A percentile compares a stretch with the other conserved stretches of the same genome.
Conservation (phyloP, 192 early-diverging fungal species). For the Gryganskiella cystojenkinii region DNA sequence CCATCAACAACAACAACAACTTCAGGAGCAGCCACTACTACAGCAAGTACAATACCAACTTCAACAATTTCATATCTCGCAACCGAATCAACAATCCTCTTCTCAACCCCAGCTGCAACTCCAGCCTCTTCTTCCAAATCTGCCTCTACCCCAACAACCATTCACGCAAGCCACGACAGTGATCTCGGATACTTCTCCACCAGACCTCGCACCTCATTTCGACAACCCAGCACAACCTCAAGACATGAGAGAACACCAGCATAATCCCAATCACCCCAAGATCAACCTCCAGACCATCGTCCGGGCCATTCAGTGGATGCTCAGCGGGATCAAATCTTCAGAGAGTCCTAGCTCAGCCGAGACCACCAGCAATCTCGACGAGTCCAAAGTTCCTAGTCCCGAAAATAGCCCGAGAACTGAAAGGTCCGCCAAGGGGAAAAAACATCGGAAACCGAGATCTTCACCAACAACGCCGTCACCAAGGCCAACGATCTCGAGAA, state of each 20-base stretch:
- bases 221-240: background rate
- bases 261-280: background rate
- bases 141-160: too few relatives aligned
- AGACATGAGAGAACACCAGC: background rate
- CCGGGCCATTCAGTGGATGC: constrained; percentile 21
- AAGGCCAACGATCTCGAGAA: constrained; percentile 38
- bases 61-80: background rate
- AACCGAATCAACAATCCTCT: background rate
- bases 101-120: background rate
- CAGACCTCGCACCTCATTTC: background rate
- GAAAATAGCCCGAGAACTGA: background rate
- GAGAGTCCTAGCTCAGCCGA: background rate
- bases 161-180: too few relatives aligned
- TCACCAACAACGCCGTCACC: constrained; percentile 2
- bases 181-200: too few relatives aligned
- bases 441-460: background rate
- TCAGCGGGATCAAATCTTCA: background rate
- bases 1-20: background rate
- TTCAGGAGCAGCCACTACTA: background rate
- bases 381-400: background rate
- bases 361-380: background rate
- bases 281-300: constrained; percentile 4
- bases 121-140: too few relatives aligned
- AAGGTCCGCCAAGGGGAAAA: constrained; percentile 1
- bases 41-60: background rate